Conservation (phyloP, 2,329 filamentous ascomycete genomes). For the Rhinocladiella mackenziei region DNA sequence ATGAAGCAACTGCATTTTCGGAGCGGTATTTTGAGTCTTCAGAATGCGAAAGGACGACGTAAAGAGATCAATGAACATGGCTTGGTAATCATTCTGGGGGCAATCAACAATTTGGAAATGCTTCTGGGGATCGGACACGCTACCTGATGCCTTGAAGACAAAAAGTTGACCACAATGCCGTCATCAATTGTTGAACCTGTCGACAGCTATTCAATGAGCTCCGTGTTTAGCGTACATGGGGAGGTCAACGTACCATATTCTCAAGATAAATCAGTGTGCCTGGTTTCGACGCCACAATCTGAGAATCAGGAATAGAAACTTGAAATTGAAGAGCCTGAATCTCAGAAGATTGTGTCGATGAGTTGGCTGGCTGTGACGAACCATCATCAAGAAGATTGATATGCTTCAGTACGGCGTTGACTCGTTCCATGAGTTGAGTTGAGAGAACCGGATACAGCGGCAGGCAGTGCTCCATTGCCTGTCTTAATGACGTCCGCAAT, state of each 20-base stretch:
- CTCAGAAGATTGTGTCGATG: conserved; percentile 16
- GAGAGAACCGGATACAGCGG: conserved; percentile 23
- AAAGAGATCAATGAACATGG: conserved; percentile 75
- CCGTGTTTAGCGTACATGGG: background rate
- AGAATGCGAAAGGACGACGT: conserved; percentile 85
- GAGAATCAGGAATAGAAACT: conserved; percentile 59
- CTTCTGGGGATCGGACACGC: conserved; percentile 32
- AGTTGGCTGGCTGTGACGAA: conserved; percentile 2
- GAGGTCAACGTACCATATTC: conserved; percentile 59
- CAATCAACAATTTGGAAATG: conserved; percentile 38
- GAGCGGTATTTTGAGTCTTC: conserved; percentile 61
- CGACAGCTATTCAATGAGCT: conserved; percentile 60
- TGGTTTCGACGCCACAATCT: conserved; percentile 69
- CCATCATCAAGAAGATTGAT: conserved; percentile 18
- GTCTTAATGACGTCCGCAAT: conserved; percentile 11
- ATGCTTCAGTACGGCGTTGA: conserved; percentile 26
- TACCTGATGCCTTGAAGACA: conserved; percentile 74
- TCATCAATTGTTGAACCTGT: conserved; percentile 83
- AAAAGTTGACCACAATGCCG: conserved; percentile 67
- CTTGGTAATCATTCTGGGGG: conserved; percentile 67
- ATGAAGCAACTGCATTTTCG: conserved; percentile 42
- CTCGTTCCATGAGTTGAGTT: conserved; percentile 21
- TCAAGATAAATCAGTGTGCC: conserved; percentile 84
- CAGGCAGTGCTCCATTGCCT: conserved; percentile 18
- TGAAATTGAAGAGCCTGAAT: conserved; percentile 49